Percentiles rank a stretch among this genome's conserved stretches.
phyloP scores from a whole-genome alignment of 495 filamentous ascomycete genomes.

The Hypoxylon fragiforme region DNA sequence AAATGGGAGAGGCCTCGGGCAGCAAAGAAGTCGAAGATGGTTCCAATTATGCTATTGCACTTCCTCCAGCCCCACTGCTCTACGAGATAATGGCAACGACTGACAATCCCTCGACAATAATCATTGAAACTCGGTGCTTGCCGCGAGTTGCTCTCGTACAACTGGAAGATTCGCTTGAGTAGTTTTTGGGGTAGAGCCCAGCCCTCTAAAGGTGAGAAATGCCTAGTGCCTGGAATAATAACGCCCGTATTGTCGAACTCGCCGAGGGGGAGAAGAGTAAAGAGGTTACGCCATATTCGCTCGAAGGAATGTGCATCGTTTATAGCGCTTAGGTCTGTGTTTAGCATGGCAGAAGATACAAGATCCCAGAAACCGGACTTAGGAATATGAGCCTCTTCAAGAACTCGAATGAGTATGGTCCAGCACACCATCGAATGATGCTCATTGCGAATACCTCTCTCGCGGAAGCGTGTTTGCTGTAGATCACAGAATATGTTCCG shows the following conservation, averaged over 20 bases:
- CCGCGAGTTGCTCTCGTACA: slow-evolving; percentile 62
- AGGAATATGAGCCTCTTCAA: slow-evolving; percentile 52
- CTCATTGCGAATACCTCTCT: slow-evolving; percentile 67
- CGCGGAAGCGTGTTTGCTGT: slow-evolving; percentile 55
- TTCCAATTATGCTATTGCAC: slow-evolving; percentile 75
- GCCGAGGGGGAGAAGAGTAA: slow-evolving; percentile 71
- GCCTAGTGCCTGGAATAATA: slow-evolving; percentile 58
- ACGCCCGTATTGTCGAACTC: slow-evolving; percentile 75
- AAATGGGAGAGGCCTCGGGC: slow-evolving; percentile 72
- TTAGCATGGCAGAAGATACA: slow-evolving; percentile 51
- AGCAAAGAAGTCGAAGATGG: slow-evolving; percentile 90
- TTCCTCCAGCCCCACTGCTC: slow-evolving; percentile 83
- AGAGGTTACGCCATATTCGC: slow-evolving; percentile 70
- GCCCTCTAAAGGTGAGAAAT: slow-evolving; percentile 60
- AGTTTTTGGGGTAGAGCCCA: slow-evolving; percentile 73
- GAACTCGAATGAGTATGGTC: slow-evolving; percentile 64
- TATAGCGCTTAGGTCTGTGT: slow-evolving; percentile 10
- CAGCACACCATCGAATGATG: slow-evolving; percentile 64
- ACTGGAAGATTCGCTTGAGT: slow-evolving; percentile 63
- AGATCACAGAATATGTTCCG: slow-evolving; percentile 65
- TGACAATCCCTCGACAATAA: slow-evolving; percentile 75
- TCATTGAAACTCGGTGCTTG: slow-evolving; percentile 72
- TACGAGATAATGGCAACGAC: slow-evolving; percentile 78
- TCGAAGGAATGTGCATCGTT: slow-evolving; percentile 65
- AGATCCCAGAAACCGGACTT: slow-evolving; percentile 61